Evolutionary conservation across 2,329 filamentous ascomycete genomes (phyloP).

Genomic region (Fusarium chlamydosporum): DNA sequence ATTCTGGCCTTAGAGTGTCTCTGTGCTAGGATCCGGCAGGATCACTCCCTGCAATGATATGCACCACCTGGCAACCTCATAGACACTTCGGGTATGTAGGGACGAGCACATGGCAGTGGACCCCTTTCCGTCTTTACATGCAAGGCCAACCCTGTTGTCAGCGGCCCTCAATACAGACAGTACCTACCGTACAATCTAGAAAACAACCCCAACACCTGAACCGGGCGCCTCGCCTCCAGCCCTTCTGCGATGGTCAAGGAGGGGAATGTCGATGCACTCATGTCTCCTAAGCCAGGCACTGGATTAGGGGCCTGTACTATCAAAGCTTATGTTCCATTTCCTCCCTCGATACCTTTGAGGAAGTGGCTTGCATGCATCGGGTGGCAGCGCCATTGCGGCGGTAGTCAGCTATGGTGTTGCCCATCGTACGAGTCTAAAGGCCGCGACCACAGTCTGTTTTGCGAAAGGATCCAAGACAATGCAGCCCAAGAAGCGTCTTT

Average conservation of each 20-base stretch:
- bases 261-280: slow-evolving; percentile 37
- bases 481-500: slow-evolving; percentile 28
- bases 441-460: slow-evolving; percentile 39
- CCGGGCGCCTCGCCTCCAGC: slow-evolving; percentile 23
- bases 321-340: slow-evolving; percentile 31
- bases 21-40: slow-evolving; percentile 20
- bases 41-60: slow-evolving; percentile 37
- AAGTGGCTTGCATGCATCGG: slow-evolving; percentile 40
- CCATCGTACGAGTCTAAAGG: slow-evolving; percentile 47
- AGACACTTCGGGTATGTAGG: slow-evolving; percentile 42
- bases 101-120: slow-evolving; percentile 50
- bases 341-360: slow-evolving; percentile 36
- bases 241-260: slow-evolving; percentile 31
- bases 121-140: slow-evolving; percentile 41
- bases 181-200: slow-evolving; percentile 19
- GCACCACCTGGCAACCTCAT: slow-evolving; percentile 39
- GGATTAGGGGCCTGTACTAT: slow-evolving; percentile 30
- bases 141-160: slow-evolving; percentile 43
- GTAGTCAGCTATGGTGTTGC: slow-evolving; percentile 26
- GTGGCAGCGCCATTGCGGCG: slow-evolving; percentile 26
- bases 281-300: slow-evolving; percentile 26
- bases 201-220: slow-evolving; percentile 21
- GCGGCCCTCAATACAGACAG: slow-evolving; percentile 25
- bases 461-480: slow-evolving; percentile 28
- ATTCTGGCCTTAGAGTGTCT: slow-evolving; percentile 22